phyloP scores from a whole-genome alignment of 495 filamentous ascomycete genomes.

The Tuber calosporum region DNA sequence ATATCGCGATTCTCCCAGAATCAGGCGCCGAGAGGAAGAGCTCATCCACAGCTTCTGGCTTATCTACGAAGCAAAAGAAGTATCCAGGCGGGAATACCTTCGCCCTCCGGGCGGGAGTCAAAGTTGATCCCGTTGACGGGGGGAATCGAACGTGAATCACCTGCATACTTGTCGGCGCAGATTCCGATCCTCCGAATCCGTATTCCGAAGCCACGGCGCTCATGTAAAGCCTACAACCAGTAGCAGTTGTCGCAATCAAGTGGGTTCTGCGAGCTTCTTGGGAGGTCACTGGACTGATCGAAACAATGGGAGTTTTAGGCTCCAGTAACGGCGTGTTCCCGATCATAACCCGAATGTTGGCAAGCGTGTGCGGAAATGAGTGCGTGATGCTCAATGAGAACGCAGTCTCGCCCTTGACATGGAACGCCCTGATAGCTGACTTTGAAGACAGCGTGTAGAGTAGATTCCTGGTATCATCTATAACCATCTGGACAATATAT shows the following conservation, averaged over 20 bases:
- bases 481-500: constrained; percentile 62
- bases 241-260: constrained; percentile 82
- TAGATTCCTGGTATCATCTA: constrained; percentile 80
- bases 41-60: constrained; percentile 49
- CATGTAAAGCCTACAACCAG: constrained; percentile 83
- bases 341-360: constrained; percentile 73
- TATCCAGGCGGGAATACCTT: constrained; percentile 63
- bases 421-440: constrained; percentile 79
- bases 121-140: constrained; percentile 46
- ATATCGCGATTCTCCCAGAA: constrained; percentile 64
- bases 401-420: constrained; percentile 56
- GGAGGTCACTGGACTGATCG: constrained; percentile 73
- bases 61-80: constrained; percentile 59
- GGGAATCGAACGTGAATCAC: constrained; percentile 92
- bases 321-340: constrained; percentile 61
- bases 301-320: constrained; percentile 61
- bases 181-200: constrained; percentile 56
- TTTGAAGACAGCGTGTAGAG: constrained; percentile 82
- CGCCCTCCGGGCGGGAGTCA: constrained; percentile 38
- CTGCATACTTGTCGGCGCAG: constrained; percentile 90
- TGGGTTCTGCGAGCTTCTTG: constrained; percentile 76
- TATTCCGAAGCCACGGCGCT: constrained; percentile 72
- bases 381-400: constrained; percentile 55
- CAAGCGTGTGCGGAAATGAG: constrained; percentile 50
- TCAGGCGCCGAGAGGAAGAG: constrained; percentile 85